Base-by-base conservation (phyloP, 345 rosid species). In the Raphanus raphanistrum region DNA sequence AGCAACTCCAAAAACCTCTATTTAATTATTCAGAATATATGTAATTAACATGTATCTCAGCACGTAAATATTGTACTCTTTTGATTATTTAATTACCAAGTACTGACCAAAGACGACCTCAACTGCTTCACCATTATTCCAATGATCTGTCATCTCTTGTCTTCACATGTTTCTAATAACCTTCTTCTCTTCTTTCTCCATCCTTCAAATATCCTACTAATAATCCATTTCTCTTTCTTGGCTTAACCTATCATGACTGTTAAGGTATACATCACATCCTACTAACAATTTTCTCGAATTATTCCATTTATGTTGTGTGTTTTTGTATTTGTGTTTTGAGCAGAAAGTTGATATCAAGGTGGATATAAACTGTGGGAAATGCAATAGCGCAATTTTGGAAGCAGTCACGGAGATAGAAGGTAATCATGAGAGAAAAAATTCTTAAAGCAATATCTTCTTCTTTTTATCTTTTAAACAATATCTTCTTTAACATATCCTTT, bases 341-440 rank as follows among this genome's bases (percentile, higher is more conserved):
- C 70, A 79, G 82, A 74, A 69, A 32, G 75, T 79, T 68, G 79
- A 63, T 38, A 52, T 79, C 75, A 55, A 63, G 43, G 79, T 79
- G 52, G 68, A 74, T 25, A 74, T 79, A 41, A 79, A 79, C 33
- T 79, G 82, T 32, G 71, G 65, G 8, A 79, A 79, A 74, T 79
- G 82, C 54, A 79, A 79, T n/a, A 74, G 43, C 67, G 57, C 50
- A 32, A 74, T 79, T 61, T 21, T 79, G 76, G 79, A 79, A 69
- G 57, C 82, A 38, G 82, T 74, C 75, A 79, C 82, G 4, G 72
- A 54, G 43, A 62, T 79, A 54, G 67, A 79, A 79, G 82, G 82
- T 74, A 74, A 26, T 64, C 13, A 59, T 2, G 8, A 12, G 28
- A 0, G n/a, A 41, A 45, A 13, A 48, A 5, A 17, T 28, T 4